phyloP scores from a whole-genome alignment of 176 grass and related monocot genomes.

The Alopecurus myosuroides region DNA sequence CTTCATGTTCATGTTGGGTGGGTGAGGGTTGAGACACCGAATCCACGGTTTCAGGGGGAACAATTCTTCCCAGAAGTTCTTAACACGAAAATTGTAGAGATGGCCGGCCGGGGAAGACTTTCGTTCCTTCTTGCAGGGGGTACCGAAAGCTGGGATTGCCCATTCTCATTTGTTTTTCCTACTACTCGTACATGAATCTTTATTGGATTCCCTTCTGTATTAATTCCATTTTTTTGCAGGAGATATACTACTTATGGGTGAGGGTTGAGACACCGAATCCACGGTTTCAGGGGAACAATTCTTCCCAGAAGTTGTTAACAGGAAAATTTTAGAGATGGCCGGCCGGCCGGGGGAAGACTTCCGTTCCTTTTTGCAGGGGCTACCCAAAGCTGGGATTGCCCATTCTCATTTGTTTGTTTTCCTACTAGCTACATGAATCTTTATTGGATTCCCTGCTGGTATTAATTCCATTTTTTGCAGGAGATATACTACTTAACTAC shows the following conservation, averaged over 20 bases:
- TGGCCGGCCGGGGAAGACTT: neutral
- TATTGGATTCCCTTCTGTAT: neutral
- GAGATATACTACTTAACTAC: constrained; percentile 8
- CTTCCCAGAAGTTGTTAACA: neutral
- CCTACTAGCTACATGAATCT: neutral
- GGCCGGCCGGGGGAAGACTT: neutral
- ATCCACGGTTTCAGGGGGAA: neutral
- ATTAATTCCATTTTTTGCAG: neutral
- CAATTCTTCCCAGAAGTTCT: neutral
- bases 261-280: constrained; percentile 14
- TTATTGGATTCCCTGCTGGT: neutral
- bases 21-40: constrained; percentile 17
- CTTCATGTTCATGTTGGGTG: no score
- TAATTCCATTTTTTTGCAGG: no score
- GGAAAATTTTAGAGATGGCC: neutral
- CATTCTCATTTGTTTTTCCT: constrained; percentile 17
- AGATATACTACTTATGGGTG: no score
- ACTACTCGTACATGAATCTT: neutral
- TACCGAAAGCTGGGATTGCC: neutral
- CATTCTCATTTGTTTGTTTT: constrained; percentile 21
- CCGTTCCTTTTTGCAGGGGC: neutral
- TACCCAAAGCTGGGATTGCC: neutral
- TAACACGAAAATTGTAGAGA: neutral
- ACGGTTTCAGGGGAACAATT: neutral
- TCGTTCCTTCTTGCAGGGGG: neutral